Evolutionary conservation across 2,329 filamentous ascomycete genomes (phyloP), one percentile per base, ranked within the genome.

Genomic region (Colletotrichum simmondsii): DNA sequence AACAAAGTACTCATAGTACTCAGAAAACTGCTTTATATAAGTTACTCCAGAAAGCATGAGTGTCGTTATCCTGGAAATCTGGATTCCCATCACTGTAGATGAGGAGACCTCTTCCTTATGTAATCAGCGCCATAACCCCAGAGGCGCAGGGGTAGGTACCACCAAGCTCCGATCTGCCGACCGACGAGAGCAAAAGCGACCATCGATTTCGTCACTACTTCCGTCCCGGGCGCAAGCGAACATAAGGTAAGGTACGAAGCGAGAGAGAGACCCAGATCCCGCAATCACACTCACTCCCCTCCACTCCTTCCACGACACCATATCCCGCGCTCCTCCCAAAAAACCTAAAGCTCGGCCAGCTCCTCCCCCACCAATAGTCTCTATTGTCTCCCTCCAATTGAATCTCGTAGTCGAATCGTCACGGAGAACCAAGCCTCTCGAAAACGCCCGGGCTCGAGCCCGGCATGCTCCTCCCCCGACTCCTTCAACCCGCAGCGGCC

Each of bases 401-500:
- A 65, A n/a, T 30, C n/a, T 26, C 22, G 3, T 8, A 54, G 26
- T 32, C 35, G 7, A 12, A 22, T 37, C 24, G 32, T 30, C 24
- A 65, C n/a, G 77, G 35, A 22, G 32, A 19, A 28, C n/a, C 26
- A 56, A 56, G n/a, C 16, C 26, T 24, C 26, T 32, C 24, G n/a
- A 32, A 37, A 10, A 26, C 56, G 16, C 16, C 37, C 37, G 16
- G 70, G 83, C 83, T 91, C 91, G 90, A 90, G 90, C 37, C 37
- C 37, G 37, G 90, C 84, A 92, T 92, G 90, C 87, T 86, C 86
- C 81, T 86, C 82, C 87, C 84, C 75, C 80, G 78, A 76, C 60
- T 76, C 73, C 60, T 76, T 73, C 75, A 75, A 65, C 72, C 76
- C 76, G 74, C 78, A 75, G 77, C 80, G 78, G 78, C 78, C 65